These are phyloP conservation scores for Phaseolus coccineus DNA, from an alignment of 331 rosid species.

Conservation along the genomic window DNA sequence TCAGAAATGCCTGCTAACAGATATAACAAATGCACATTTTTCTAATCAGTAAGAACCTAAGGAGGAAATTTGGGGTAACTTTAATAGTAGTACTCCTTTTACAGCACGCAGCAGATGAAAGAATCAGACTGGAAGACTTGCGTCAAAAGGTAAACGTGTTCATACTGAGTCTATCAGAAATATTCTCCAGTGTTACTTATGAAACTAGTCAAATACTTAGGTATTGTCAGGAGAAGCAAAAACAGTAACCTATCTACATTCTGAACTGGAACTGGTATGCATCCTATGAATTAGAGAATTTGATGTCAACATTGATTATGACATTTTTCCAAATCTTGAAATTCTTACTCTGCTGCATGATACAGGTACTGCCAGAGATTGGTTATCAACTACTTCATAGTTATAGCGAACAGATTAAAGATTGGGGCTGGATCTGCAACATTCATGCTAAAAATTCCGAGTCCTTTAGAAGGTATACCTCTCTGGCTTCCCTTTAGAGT, in stretches of 20 bases:
- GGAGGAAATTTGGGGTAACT: constrained; percentile 39
- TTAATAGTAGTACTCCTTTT: constrained; percentile 33
- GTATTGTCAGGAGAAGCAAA: constrained; percentile 87
- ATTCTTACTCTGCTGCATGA: constrained; percentile 39
- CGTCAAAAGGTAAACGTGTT: constrained; percentile 75
- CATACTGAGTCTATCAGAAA: constrained; percentile 37
- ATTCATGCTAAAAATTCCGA: constrained; percentile 66
- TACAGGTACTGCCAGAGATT: constrained; percentile 84
- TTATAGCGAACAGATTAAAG: constrained; percentile 69
- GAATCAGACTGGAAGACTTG: constrained; percentile 89
- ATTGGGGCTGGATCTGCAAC: constrained; percentile 98
- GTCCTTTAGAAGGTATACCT: constrained; percentile 71
- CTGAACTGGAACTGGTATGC: constrained; percentile 83
- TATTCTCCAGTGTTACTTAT: constrained; percentile 40
- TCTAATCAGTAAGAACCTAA: constrained; percentile 4
- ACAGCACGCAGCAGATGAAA: constrained; percentile 99
- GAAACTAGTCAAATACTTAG: constrained; percentile 50
- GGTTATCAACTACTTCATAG: constrained; percentile 83
- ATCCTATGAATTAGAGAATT: constrained; percentile 43
- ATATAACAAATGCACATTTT: not conserved
- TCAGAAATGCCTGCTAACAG: constrained; percentile 6
- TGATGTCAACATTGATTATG: constrained; percentile 4
- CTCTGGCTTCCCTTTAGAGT: constrained; percentile 19
- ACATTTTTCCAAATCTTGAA: constrained; percentile 34
- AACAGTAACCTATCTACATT: constrained; percentile 67